Conservation (phyloP, 2,329 filamentous ascomycete genomes). For the Epichloe coenophiala region DNA sequence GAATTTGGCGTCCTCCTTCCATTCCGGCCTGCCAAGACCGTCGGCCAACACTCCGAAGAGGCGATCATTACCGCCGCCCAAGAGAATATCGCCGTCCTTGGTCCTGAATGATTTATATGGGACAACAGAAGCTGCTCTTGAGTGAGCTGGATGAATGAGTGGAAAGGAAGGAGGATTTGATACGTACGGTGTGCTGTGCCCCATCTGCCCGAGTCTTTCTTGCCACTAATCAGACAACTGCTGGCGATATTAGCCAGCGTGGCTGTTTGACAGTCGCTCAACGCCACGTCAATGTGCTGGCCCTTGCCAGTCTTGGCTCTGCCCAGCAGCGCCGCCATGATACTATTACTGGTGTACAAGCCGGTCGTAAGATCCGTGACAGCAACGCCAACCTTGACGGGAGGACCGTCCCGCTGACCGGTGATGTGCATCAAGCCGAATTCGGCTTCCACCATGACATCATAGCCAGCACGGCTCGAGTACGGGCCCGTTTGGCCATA, state of each 20-base stretch:
- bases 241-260: conserved; percentile 93
- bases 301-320: conserved; percentile 63
- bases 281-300: conserved; percentile 80
- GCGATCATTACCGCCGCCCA: conserved; percentile 60
- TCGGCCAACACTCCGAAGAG: conserved; percentile 54
- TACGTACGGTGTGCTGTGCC: conserved; percentile 80
- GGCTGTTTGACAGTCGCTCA: conserved; percentile 91
- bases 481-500: conserved; percentile 95
- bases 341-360: conserved; percentile 85
- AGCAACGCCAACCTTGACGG: conserved; percentile 93
- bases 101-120: conserved; percentile 80
- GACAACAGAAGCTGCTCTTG: conserved; percentile 71
- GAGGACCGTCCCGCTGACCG: conserved; percentile 71
- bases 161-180: neutral
- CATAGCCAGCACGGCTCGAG: conserved; percentile 77
- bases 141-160: neutral
- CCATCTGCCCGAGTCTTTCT: conserved; percentile 83
- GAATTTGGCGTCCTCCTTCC: conserved; percentile 47
- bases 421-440: conserved; percentile 99
- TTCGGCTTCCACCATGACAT: conserved; percentile 98
- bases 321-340: conserved; percentile 83
- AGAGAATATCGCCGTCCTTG: conserved; percentile 54
- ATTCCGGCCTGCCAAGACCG: conserved; percentile 42
- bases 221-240: conserved; percentile 74
- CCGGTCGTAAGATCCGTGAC: conserved; percentile 95